phyloP scores from a whole-genome alignment of 805 yeast species.

The Lipomyces yamanashiensis region DNA sequence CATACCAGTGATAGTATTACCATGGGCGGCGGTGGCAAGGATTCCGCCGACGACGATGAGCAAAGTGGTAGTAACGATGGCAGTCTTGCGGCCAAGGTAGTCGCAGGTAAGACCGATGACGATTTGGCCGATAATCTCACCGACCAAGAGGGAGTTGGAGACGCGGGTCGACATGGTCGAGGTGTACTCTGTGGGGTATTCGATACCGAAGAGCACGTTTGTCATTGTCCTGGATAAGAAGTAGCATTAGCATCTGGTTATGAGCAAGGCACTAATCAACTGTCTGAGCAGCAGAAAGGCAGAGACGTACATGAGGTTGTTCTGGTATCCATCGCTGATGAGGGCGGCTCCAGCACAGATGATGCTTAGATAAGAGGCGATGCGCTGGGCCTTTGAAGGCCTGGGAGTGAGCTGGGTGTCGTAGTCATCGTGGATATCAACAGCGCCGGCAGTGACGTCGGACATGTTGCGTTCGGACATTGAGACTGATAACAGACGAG shows the following conservation, averaged over 20 bases:
- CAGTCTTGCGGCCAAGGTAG: conserved; percentile 46
- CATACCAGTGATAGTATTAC: conserved; percentile 61
- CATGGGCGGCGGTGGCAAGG: conserved; percentile 73
- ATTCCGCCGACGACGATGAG: conserved; percentile 67
- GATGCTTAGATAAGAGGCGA: conserved; percentile 48
- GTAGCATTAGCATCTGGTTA: not conserved
- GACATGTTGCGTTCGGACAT: not conserved
- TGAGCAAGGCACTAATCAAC: not conserved
- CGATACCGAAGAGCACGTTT: conserved; percentile 58
- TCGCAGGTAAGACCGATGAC: conserved; percentile 53
- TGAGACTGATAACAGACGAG: not conserved
- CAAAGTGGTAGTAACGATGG: conserved; percentile 67
- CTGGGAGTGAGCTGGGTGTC: conserved; percentile 11
- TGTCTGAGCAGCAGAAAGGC: not conserved
- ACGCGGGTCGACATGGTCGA: conserved; percentile 62
- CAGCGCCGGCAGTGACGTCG: not conserved
- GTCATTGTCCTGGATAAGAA: conserved; percentile 53
- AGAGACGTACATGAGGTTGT: conserved; percentile 58
- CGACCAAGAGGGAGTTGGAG: conserved; percentile 69
- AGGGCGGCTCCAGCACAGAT: conserved; percentile 75
- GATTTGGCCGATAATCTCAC: conserved; percentile 75
- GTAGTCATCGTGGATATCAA: not conserved
- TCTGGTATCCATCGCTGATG: conserved; percentile 78
- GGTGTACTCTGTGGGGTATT: conserved; percentile 53
- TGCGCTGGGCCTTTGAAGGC: conserved; percentile 19